Percentiles rank a stretch among this genome's conserved stretches.
These are phyloP conservation scores for Cordyceps cicadae DNA, from an alignment of 2,329 filamentous ascomycete species.

Conservation along the genomic window DNA sequence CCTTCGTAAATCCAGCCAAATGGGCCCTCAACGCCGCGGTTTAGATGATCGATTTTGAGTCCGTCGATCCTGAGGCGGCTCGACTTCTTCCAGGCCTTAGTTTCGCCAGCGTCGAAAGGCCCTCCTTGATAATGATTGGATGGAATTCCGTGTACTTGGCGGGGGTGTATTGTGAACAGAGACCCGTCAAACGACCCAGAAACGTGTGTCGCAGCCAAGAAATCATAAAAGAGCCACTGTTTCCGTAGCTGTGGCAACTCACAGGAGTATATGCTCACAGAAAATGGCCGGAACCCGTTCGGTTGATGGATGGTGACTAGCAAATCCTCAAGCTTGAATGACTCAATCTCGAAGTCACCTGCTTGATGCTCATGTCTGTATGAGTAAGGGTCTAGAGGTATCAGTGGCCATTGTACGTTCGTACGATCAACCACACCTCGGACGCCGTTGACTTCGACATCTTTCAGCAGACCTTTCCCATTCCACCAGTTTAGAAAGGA, in stretches of 20 bases:
- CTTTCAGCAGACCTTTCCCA: constrained; percentile 79
- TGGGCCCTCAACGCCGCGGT: constrained; percentile 82
- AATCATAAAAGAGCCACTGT: constrained; percentile 97
- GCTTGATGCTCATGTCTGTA: constrained; percentile 82
- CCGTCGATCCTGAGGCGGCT: constrained; percentile 87
- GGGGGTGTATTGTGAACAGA: constrained; percentile 91
- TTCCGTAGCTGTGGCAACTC: constrained; percentile 88
- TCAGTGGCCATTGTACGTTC: constrained; percentile 58
- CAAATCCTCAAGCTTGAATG: constrained; percentile 91
- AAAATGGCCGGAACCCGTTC: constrained; percentile 82
- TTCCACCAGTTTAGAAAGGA: constrained; percentile 99
- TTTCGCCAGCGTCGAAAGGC: constrained; percentile 50
- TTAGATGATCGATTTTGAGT: constrained; percentile 90
- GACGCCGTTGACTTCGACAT: constrained; percentile 91
- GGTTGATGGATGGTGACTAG: constrained; percentile 89
- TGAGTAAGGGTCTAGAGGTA: constrained; percentile 69
- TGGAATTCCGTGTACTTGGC: constrained; percentile 75
- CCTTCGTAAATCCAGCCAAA: constrained; percentile 98
- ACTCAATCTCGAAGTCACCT: constrained; percentile 94
- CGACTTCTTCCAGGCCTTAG: constrained; percentile 87
- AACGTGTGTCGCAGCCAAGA: constrained; percentile 90
- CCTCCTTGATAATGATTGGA: constrained; percentile 49
- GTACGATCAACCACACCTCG: constrained; percentile 88
- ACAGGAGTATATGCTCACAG: constrained; percentile 91
- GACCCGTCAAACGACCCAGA: constrained; percentile 93